phyloP scores from a whole-genome alignment of 2,329 filamentous ascomycete species.

The Orbilia ellipsospora region DNA sequence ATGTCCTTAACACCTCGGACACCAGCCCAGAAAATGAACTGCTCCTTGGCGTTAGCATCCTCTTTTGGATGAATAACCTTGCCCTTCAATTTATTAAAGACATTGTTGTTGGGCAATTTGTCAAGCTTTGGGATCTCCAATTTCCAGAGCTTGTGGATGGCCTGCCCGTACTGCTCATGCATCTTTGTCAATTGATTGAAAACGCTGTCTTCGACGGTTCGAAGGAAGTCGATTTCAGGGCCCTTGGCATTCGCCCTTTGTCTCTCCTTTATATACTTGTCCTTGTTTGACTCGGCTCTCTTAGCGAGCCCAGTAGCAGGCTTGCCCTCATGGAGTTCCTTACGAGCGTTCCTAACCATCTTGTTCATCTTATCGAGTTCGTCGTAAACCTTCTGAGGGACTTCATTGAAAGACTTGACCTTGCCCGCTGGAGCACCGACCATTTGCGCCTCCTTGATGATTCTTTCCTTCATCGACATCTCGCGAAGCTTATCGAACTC shows the following conservation, averaged over 20 bases:
- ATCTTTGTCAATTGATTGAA: constrained; percentile 5
- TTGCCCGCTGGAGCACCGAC: constrained; percentile 28
- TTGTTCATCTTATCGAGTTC: constrained; percentile 35
- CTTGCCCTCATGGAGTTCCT: constrained; percentile 29
- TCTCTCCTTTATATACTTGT: constrained; percentile 4
- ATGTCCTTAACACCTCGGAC: constrained; percentile 1
- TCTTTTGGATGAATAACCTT: background rate
- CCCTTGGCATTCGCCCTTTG: background rate
- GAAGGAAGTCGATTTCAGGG: constrained; percentile 1
- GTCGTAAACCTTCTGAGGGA: constrained; percentile 23
- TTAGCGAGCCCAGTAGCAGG: constrained; percentile 6
- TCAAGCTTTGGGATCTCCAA: background rate
- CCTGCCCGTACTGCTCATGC: constrained; percentile 11
- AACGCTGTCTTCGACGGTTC: constrained; percentile 5
- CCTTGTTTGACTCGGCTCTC: constrained; percentile 10
- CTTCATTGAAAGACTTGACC: constrained; percentile 25
- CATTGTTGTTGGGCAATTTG: background rate
- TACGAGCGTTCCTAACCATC: constrained; percentile 20
- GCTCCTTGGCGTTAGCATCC: constrained; percentile 3
- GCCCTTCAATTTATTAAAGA: background rate
- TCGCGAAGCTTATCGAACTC: constrained; percentile 31
- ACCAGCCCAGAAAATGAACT: constrained; percentile 11
- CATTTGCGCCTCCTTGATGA: constrained; percentile 20
- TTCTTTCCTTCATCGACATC: constrained; percentile 30
- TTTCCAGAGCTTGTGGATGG: constrained; percentile 13